Evolutionary conservation across 2,329 filamentous ascomycete genomes (phyloP).

Genomic region (Alternaria brassicicola): DNA sequence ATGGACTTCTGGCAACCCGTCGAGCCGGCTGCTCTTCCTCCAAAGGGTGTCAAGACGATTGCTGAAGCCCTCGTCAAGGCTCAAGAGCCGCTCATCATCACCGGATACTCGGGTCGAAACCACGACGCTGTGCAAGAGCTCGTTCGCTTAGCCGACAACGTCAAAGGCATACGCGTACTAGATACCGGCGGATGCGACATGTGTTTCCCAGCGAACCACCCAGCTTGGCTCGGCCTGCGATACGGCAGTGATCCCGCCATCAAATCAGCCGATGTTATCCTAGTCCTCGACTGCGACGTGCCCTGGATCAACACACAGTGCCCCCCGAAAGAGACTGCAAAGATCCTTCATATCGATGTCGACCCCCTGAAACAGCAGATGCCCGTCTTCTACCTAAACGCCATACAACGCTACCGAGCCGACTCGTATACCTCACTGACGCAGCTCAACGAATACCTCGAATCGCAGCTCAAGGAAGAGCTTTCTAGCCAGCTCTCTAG

Average conservation of each 20-base stretch:
- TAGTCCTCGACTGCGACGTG: constrained; percentile 88
- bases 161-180: constrained; percentile 72
- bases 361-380: constrained; percentile 70
- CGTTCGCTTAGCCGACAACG: constrained; percentile 69
- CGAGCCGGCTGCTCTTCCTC: constrained; percentile 67
- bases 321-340: constrained; percentile 61
- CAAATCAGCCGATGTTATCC: constrained; percentile 77
- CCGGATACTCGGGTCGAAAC: constrained; percentile 74
- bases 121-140: constrained; percentile 66
- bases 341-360: constrained; percentile 69
- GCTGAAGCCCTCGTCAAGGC: constrained; percentile 68
- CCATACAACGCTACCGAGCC: constrained; percentile 58
- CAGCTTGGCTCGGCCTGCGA: constrained; percentile 64
- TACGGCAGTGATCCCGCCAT: constrained; percentile 78
- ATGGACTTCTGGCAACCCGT: constrained; percentile 74
- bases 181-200: constrained; percentile 81
- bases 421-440: constrained; percentile 64
- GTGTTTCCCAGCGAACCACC: constrained; percentile 71
- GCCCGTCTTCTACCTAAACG: constrained; percentile 64
- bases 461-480: constrained; percentile 46
- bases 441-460: constrained; percentile 71
- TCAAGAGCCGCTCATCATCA: constrained; percentile 70
- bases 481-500: constrained; percentile 51
- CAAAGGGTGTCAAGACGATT: constrained; percentile 63
- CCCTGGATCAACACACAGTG: constrained; percentile 88